Percentiles rank a stretch among this genome's conserved stretches.
Conservation (phyloP, 257 asterid genomes). For the Primulina eburnea region DNA sequence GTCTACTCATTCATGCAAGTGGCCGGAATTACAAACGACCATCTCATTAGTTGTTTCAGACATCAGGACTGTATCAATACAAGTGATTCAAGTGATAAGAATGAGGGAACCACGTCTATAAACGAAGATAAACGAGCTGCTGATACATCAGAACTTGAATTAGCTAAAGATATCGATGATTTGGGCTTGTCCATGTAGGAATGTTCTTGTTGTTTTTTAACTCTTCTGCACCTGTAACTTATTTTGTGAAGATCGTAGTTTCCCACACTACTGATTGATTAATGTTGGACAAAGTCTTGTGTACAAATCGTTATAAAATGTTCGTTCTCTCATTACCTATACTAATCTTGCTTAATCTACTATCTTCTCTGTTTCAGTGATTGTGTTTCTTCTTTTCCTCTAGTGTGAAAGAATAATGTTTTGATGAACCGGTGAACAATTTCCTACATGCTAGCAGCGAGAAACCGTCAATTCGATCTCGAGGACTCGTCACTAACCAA, state of each 20-base stretch:
- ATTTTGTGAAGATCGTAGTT: slow-evolving; percentile 27
- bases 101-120: slow-evolving; percentile 30
- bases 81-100: slow-evolving; percentile 38
- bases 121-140: slow-evolving; percentile 41
- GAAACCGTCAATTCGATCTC: no score
- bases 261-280: slow-evolving; percentile 18
- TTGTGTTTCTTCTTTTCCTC: not conserved
- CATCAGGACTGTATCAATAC: slow-evolving; percentile 56
- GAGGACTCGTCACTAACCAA: no score
- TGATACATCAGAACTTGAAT: slow-evolving; percentile 44
- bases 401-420: no score
- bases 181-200: slow-evolving; percentile 51
- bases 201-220: slow-evolving; percentile 8
- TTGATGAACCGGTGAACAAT: no score
- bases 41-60: slow-evolving; percentile 81
- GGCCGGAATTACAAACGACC: slow-evolving; percentile 91
- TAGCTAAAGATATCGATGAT: slow-evolving; percentile 55
- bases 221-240: slow-evolving; percentile 35
- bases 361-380: not conserved
- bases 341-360: not conserved
- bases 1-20: slow-evolving; percentile 95
- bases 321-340: slow-evolving; percentile 12
- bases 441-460: no score
- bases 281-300: slow-evolving; percentile 27
- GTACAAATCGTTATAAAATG: slow-evolving; percentile 38